phyloP scores from a whole-genome alignment of 495 filamentous ascomycete species.

The Chaetomium fimeti region DNA sequence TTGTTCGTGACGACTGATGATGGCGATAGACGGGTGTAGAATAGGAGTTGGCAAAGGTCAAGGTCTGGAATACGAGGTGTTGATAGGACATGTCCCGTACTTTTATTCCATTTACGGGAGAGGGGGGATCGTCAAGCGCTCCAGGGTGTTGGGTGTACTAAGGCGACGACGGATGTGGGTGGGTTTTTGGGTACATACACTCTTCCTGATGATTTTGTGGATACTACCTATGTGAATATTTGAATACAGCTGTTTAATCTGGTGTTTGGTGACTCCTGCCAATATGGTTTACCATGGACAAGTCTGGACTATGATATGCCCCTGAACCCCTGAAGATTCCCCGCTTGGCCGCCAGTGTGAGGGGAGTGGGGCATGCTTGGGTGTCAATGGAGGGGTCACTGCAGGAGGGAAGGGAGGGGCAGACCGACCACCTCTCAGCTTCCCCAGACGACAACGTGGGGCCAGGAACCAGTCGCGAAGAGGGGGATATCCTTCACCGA shows the following conservation, averaged over 20 bases:
- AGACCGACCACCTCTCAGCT: slow-evolving; percentile 11
- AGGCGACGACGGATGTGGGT: too few species aligned
- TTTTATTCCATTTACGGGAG: background rate
- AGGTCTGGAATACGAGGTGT: background rate
- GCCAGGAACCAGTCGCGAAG: slow-evolving; percentile 4
- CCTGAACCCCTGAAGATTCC: background rate
- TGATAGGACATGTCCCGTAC: background rate
- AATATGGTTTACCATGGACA: background rate
- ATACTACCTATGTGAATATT: too few species aligned
- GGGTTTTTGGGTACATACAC: too few species aligned
- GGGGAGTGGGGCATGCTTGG: background rate
- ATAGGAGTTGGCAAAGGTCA: background rate
- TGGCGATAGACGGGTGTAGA: background rate
- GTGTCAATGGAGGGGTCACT: slow-evolving; percentile 14
- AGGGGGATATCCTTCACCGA: slow-evolving; percentile 19
- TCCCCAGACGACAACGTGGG: slow-evolving; percentile 25
- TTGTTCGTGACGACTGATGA: background rate
- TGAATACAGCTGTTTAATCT: too few species aligned
- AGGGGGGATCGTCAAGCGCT: background rate
- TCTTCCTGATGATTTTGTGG: too few species aligned
- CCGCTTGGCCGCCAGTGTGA: background rate
- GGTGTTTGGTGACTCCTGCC: background rate
- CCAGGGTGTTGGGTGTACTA: background rate
- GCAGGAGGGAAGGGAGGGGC: slow-evolving; percentile 2
- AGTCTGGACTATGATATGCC: background rate